These are phyloP conservation scores for Metarhizium brunneum DNA, from an alignment of 2,329 filamentous ascomycete species.

Conservation along the genomic window DNA sequence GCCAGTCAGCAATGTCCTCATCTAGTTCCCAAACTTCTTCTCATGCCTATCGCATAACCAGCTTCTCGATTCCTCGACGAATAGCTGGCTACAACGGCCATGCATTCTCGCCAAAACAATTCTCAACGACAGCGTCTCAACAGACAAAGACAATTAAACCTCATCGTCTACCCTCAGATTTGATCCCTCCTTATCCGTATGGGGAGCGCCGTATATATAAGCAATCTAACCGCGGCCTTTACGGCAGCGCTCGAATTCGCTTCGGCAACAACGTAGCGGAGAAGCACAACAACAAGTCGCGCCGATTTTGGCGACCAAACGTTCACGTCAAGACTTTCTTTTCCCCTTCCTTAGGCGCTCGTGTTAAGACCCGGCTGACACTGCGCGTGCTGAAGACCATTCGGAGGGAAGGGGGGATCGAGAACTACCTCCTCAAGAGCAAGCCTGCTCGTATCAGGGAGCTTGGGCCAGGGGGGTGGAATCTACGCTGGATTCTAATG, in stretches of 20 bases:
- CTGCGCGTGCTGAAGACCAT: constrained; percentile 64
- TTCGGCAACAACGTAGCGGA: constrained; percentile 74
- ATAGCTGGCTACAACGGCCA: not conserved
- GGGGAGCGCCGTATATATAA: constrained; percentile 64
- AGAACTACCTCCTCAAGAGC: constrained; percentile 80
- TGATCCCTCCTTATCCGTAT: constrained; percentile 64
- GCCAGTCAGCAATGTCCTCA: constrained; percentile 6
- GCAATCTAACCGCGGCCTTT: constrained; percentile 68
- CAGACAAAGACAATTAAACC: constrained; percentile 32
- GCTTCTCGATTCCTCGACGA: not conserved
- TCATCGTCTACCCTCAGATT: constrained; percentile 34
- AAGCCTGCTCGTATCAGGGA: constrained; percentile 73
- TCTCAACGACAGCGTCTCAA: constrained; percentile 27
- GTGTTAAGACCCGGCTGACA: constrained; percentile 60
- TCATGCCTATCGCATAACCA: not conserved
- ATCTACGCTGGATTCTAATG: constrained; percentile 81
- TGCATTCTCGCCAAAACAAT: constrained; percentile 13
- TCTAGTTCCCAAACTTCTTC: not conserved
- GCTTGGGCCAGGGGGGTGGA: constrained; percentile 84
- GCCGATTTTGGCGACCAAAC: constrained; percentile 68
- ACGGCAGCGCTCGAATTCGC: constrained; percentile 60
- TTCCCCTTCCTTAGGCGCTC: constrained; percentile 50
- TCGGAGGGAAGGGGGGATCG: constrained; percentile 78
- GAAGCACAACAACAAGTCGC: constrained; percentile 59
- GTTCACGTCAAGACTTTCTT: constrained; percentile 60